Base-by-base conservation (phyloP, 495 filamentous ascomycete genomes). In the Tuber aestivum region DNA sequence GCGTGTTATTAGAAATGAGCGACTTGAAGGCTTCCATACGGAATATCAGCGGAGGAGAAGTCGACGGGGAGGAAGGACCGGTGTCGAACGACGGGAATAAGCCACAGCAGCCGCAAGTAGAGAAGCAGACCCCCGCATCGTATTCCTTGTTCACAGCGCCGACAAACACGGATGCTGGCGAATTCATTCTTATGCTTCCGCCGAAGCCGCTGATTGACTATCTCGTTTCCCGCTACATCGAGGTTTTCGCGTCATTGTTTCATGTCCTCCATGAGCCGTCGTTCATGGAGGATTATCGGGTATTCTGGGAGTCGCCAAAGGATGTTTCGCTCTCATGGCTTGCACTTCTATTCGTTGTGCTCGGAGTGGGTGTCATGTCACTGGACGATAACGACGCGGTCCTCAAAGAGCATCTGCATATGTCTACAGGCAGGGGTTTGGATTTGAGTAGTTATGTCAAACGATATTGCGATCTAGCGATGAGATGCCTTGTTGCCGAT, bases 211-310 rank as follows among this genome's bases (percentile, higher is more conserved):
- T 65, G n/a, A 65, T 65, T 12, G 56, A 65, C 27, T 65, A 65
- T 65, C 56, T 65, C 56, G 56, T 65, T 65, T 65, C 56, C 56
- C 56, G 56, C 56, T 65, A 65, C 12, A 4, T 65, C 27, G 56
- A 65, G n/a, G 56, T 65, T 65, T 65, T 65, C 12, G 56, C 56
- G 12, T 65, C 56, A 16, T 2, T 65, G 27, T 65, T 65, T 65
- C 56, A 65, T 65, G 56, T 65, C 56, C 56, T 65, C 56, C 56
- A 65, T 65, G 56, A 65, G 27, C 56, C 56, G n/a, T 65, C 56
- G 56, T 65, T 65, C n/a, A 65, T 65, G 56, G 56, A 65, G 12
- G 56, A 65, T 65, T 65, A 65, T 21, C n/a, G 56, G 14, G 56
- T 27, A 32, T 65, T 65, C 56, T 65, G 56, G 56, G n/a, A 18